Base-by-base conservation (phyloP, 164 flowering plant species). In the Santalum album region DNA sequence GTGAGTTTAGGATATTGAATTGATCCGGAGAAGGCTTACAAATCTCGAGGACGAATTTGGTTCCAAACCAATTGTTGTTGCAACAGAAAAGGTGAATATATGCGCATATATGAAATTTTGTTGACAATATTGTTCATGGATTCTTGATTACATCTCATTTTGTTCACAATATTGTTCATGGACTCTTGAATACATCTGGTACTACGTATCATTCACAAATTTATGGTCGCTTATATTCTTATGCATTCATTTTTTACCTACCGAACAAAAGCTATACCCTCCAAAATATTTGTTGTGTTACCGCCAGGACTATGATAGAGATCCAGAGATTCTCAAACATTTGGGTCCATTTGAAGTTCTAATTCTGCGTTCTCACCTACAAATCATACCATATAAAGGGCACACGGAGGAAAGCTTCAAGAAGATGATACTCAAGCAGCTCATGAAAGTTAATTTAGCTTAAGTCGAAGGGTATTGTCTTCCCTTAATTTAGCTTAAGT, bases 221-320 rank as follows among this genome's bases (percentile, higher is more conserved):
- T n/a, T n/a, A n/a, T n/a, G n/a, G n/a, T n/a, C n/a, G n/a, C n/a
- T n/a, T n/a, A n/a, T n/a, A n/a, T n/a, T n/a, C n/a, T n/a, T n/a
- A n/a, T n/a, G n/a, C n/a, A n/a, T n/a, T n/a, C n/a, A n/a, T n/a
- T n/a, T n/a, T n/a, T n/a, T n/a, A n/a, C n/a, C n/a, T n/a, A n/a
- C n/a, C n/a, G n/a, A n/a, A n/a, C n/a, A n/a, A n/a, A n/a, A n/a
- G n/a, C n/a, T n/a, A n/a, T n/a, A 2, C 45, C 20, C 5, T 9
- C 19, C 7, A 2, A 0, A 21, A 20, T 1, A 34, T 3, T 24
- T 0, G 19, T 45, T 18, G 15, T 53, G 11, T 16, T 56, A 18
- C 25, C 29, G 14, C 18, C 78, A 86, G 97, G 97, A 90, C 63
- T 86, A 86, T 71, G 87, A 90, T 69, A 77, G 97, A 40, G 84